Evolutionary conservation across 2,329 filamentous ascomycete species (phyloP).

Genomic region (Fusarium sp.): DNA sequence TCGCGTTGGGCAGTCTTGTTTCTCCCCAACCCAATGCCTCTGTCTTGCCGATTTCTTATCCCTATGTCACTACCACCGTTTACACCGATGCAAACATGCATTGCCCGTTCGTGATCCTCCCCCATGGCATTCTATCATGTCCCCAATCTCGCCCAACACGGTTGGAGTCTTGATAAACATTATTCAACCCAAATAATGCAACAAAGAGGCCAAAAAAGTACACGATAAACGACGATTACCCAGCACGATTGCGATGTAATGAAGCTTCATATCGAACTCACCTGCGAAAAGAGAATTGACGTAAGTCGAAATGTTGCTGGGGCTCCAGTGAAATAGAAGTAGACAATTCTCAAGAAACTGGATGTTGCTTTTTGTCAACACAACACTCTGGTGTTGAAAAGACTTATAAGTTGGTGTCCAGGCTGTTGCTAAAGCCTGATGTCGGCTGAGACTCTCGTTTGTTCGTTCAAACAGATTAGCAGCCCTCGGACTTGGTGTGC

Average conservation of each 20-base stretch:
- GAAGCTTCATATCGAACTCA: slow-evolving; percentile 19
- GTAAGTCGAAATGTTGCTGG: background rate
- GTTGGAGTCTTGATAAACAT: background rate
- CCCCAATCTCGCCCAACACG: background rate
- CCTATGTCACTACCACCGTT: background rate
- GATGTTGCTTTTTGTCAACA: slow-evolving; percentile 1
- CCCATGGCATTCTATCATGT: background rate
- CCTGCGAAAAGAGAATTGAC: background rate
- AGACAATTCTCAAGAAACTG: background rate
- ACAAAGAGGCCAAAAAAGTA: background rate
- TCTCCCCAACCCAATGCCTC: slow-evolving; percentile 10
- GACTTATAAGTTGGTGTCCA: background rate
- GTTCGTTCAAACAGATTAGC: background rate
- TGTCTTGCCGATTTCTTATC: slow-evolving; percentile 1
- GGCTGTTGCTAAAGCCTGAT: slow-evolving; percentile 1
- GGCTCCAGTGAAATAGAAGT: background rate
- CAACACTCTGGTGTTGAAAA: background rate
- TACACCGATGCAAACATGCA: background rate
- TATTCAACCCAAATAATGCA: background rate
- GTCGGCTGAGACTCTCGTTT: background rate
- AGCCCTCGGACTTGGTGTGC: background rate
- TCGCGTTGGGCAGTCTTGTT: slow-evolving; percentile 18
- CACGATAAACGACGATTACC: background rate
- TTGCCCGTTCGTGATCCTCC: background rate
- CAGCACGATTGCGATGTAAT: background rate